Evolutionary conservation across 345 rosid species (phyloP).

Genomic region (Lepidium aucheri): DNA sequence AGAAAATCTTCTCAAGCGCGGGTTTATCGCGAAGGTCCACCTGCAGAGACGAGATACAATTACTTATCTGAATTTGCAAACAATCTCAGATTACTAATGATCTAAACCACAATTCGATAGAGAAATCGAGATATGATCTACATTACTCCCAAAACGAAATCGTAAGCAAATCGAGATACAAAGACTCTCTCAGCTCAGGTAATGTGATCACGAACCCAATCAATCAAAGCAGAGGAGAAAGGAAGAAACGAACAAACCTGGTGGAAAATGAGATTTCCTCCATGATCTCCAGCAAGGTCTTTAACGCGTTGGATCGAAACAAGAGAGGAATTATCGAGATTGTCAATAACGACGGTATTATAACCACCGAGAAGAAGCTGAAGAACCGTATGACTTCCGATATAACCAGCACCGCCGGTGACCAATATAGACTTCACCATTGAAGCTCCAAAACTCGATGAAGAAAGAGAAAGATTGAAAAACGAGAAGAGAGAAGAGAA

Average conservation of each 20-base stretch:
- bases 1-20: constrained; percentile 66
- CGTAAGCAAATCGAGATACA: constrained; percentile 1
- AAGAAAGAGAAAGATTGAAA: no score
- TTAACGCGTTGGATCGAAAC: constrained; percentile 54
- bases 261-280: constrained; percentile 48
- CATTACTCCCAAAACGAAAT: neutral
- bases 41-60: constrained; percentile 41
- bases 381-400: constrained; percentile 94
- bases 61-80: constrained; percentile 1
- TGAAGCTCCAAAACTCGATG: no score
- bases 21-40: constrained; percentile 77
- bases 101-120: constrained; percentile 1
- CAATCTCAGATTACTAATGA: neutral
- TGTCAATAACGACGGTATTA: constrained; percentile 67
- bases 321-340: constrained; percentile 69
- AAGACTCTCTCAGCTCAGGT: neutral
- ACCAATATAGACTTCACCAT: constrained; percentile 56
- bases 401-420: constrained; percentile 98
- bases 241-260: constrained; percentile 42
- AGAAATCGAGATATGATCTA: neutral
- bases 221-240: neutral
- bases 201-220: neutral
- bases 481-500: neutral
- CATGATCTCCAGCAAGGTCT: constrained; percentile 58
- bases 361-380: constrained; percentile 74